Evolutionary conservation across 2,329 filamentous ascomycete genomes (phyloP), one percentile per base, ranked within the genome.

Genomic region (Exophiala dermatitidis): DNA sequence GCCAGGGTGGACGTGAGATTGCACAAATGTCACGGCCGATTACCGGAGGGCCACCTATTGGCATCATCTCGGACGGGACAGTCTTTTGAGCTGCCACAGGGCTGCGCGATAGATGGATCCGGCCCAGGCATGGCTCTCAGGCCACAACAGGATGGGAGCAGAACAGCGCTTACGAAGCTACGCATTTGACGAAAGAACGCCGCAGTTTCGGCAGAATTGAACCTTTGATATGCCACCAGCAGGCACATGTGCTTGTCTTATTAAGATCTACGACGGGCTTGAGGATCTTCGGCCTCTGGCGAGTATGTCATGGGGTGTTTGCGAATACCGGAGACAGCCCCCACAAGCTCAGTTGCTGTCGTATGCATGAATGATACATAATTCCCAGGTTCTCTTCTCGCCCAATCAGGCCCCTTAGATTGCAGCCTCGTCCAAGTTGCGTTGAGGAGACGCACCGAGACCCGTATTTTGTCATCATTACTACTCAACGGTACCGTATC

Each of bases 1-100:
- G 41, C 41, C 60, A 82, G 90, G 91, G 91, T 64, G 93, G 93
- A 55, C 84, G 93, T 66, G 93, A 97, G 73, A 86, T 97, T 68
- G 93, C 93, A 59, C 91, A 96, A 73, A 89, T 96, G 60, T 91
- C 89, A 63, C 80, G 93, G 62, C 93, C 93, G 26, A 97, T 96
- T 66, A 97, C 93, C 48, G 95, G 93, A 73, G 89, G 95, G 68
- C 89, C 91, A 32, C 93, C 93, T 3, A 97, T 98, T 66, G 84
- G 96, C 73, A 96, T 97, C 64, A 80, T 95, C 62, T 95, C 89
- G 60, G 93, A 98, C 69, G 93, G 93, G 58, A 97, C 93, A 28
- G 88, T 98, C 61, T 97, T 98, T 69, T 95, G 82, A 69, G 4
- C 12, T 5, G 41, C 5, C 41, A 43, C 41, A 1, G 42, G 10